phyloP scores from a whole-genome alignment of 2,329 filamentous ascomycete genomes.

The Colletotrichum tanaceti region DNA sequence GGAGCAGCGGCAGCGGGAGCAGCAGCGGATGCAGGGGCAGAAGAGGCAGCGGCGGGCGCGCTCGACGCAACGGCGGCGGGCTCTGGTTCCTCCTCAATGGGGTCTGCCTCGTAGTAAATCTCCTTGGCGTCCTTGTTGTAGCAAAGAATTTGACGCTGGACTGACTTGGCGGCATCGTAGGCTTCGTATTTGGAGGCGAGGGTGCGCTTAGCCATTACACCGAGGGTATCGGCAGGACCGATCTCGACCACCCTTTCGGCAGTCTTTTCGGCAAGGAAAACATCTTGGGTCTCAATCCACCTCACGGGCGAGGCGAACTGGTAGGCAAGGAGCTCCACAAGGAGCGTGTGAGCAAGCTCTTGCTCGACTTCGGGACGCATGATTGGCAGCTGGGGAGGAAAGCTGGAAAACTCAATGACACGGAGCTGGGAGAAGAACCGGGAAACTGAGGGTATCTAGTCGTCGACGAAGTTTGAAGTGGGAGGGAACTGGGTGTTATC shows the following conservation, averaged over 20 bases:
- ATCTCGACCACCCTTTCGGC: constrained; percentile 98
- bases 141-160: constrained; percentile 97
- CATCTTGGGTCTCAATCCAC: constrained; percentile 99
- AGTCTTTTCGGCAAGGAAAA: constrained; percentile 94
- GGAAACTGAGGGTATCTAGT: constrained; percentile 37
- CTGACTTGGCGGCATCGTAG: constrained; percentile 95
- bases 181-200: constrained; percentile 98
- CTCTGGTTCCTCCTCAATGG: constrained; percentile 88
- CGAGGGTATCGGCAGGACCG: constrained; percentile 94
- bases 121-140: constrained; percentile 99
- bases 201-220: constrained; percentile 97
- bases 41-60: constrained; percentile 57
- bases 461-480: constrained; percentile 30
- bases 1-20: constrained; percentile 68
- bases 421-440: constrained; percentile 41
- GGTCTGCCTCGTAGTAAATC: constrained; percentile 99
- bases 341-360: constrained; percentile 96
- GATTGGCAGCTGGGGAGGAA: constrained; percentile 52
- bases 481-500: background rate
- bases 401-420: constrained; percentile 37
- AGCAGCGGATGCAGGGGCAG: constrained; percentile 57
- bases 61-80: constrained; percentile 62
- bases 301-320: constrained; percentile 98
- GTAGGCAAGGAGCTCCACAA: constrained; percentile 98
- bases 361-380: constrained; percentile 99